phyloP scores from a whole-genome alignment of 2,329 filamentous ascomycete genomes.

The Aspergillus tamarii region DNA sequence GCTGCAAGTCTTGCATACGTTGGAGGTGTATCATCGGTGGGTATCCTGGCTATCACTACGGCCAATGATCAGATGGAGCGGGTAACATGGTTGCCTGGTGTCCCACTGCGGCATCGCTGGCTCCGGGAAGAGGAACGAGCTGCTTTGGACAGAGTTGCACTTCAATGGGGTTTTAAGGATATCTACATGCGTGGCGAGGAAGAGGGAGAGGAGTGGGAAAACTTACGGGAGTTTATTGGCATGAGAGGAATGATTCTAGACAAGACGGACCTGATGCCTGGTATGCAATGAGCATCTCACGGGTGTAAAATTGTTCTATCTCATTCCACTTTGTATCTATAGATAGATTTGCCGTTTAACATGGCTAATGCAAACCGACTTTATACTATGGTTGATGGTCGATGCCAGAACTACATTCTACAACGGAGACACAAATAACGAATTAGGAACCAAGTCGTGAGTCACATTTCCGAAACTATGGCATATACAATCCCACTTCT shows the following conservation, averaged over 20 bases:
- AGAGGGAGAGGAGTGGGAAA: constrained; percentile 87
- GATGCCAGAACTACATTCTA: not conserved
- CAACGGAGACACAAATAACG: not conserved
- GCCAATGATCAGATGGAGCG: constrained; percentile 94
- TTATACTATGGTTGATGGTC: not conserved
- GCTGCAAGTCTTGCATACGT: constrained; percentile 82
- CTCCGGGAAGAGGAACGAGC: constrained; percentile 86
- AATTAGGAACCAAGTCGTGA: constrained; percentile 34
- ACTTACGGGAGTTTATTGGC: constrained; percentile 78
- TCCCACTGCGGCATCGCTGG: constrained; percentile 80
- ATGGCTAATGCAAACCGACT: not conserved
- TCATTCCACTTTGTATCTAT: not conserved
- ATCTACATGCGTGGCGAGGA: constrained; percentile 81
- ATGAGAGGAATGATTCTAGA: constrained; percentile 89
- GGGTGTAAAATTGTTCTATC: not conserved
- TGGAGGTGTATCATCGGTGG: constrained; percentile 77
- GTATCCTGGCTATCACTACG: constrained; percentile 81
- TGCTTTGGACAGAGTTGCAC: constrained; percentile 81
- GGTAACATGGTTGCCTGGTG: constrained; percentile 85
- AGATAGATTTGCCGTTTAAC: not conserved
- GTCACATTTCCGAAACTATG: constrained; percentile 38
- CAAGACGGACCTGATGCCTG: constrained; percentile 85
- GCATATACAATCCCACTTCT: constrained; percentile 32
- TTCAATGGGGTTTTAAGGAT: constrained; percentile 91
- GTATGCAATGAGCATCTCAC: constrained; percentile 69